Conservation (phyloP, 176 grass and related monocot species). For the Zoysia pacifica region DNA sequence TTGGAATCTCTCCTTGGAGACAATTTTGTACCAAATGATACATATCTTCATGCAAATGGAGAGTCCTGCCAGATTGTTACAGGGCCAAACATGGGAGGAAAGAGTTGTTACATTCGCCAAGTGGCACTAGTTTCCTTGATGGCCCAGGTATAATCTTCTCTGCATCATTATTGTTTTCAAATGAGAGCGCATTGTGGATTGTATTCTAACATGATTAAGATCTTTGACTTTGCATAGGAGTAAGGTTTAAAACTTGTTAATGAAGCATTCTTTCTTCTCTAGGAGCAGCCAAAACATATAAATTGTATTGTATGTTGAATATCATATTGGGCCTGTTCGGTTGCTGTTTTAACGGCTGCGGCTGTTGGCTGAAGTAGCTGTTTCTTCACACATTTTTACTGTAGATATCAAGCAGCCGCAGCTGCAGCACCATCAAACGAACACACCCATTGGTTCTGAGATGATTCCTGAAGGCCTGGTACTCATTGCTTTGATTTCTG, state of each 20-base stretch:
- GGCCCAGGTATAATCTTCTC: slow-evolving; percentile 72
- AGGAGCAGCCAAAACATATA: slow-evolving; percentile 17
- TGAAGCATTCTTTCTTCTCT: slow-evolving; percentile 1
- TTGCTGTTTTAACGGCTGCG: no score
- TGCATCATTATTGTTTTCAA: not conserved
- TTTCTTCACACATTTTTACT: no score
- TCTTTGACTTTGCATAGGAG: not conserved
- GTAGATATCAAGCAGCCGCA: no score
- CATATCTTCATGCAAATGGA: slow-evolving; percentile 60
- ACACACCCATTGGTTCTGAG: not conserved
- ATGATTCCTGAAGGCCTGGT: slow-evolving; percentile 38
- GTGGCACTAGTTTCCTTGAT: slow-evolving; percentile 89
- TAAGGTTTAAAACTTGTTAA: slow-evolving; percentile 8
- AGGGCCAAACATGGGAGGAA: slow-evolving; percentile 98
- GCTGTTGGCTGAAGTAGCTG: no score
- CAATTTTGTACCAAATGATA: slow-evolving; percentile 97
- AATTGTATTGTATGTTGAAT: not conserved
- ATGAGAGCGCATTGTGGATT: not conserved
- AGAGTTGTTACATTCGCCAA: slow-evolving; percentile 98
- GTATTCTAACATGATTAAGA: slow-evolving; percentile 20
- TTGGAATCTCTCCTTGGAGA: slow-evolving; percentile 67
- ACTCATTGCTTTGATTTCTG: slow-evolving; percentile 43
- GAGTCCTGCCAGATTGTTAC: slow-evolving; percentile 94
- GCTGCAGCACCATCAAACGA: no score
- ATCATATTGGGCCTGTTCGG: not conserved